phyloP scores from a whole-genome alignment of 805 yeast genomes.

The Priceomyces fermenticarens region DNA sequence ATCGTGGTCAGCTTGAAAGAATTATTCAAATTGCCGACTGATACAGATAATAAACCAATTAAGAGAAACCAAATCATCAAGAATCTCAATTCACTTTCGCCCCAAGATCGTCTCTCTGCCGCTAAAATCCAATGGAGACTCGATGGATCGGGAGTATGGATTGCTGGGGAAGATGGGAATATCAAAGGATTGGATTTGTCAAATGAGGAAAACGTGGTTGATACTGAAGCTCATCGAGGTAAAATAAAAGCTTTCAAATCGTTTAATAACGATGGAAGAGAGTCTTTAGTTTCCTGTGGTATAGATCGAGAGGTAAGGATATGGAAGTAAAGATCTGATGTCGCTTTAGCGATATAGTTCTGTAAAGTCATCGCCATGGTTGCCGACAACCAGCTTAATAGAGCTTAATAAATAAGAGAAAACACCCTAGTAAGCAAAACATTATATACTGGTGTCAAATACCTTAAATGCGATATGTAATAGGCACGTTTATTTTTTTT shows the following conservation, averaged over 20 bases:
- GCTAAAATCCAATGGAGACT: constrained; percentile 47
- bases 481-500: too few species aligned
- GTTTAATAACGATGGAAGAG: constrained; percentile 24
- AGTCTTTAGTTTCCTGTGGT: constrained; percentile 49
- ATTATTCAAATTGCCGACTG: constrained; percentile 2
- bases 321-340: background rate
- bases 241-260: constrained; percentile 43
- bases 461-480: too few species aligned
- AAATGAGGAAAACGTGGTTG: constrained; percentile 28
- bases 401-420: too few species aligned
- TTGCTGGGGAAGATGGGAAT: constrained; percentile 66
- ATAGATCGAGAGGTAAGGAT: constrained; percentile 23
- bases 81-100: constrained; percentile 47
- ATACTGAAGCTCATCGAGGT: constrained; percentile 41
- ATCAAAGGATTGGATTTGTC: constrained; percentile 58
- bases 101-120: constrained; percentile 66
- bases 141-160: constrained; percentile 56
- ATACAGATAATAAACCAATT: constrained; percentile 10
- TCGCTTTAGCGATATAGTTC: too few species aligned
- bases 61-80: constrained; percentile 24
- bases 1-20: constrained; percentile 51
- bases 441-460: too few species aligned
- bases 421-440: too few species aligned
- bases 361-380: too few species aligned
- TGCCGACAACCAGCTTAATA: too few species aligned